Evolutionary conservation across 164 flowering plant species (phyloP), one percentile per base, ranked within the genome.

Genomic region (Macadamia integrifolia): DNA sequence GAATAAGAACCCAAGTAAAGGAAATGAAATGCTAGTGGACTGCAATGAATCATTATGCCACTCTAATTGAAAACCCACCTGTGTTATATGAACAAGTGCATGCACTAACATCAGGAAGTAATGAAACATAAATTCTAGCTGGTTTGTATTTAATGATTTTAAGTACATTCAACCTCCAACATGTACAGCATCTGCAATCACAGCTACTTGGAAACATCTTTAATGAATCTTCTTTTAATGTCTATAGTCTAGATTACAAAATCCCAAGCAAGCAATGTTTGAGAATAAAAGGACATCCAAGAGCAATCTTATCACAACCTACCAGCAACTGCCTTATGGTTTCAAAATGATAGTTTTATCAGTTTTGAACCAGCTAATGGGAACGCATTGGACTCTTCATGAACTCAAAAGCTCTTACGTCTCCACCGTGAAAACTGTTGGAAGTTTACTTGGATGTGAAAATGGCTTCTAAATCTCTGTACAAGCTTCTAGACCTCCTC

Each of bases 401-500:
- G 55, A 44, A 67, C 17, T 52, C 11, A 12, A 12, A 44, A 61
- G 42, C 58, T 31, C 49, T 15, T 57, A 44, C 29, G 5, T 2
- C 3, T 17, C 23, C 23, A 15, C 23, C 9, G 44, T 49, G 23
- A 46, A 56, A 35, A 66, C 32, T 29, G 44, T 49, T 28, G 9
- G 30, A 64, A 49, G 18, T 32, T 74, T 72, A 79, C 63, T 79
- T 80, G 57, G 90, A 81, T 61, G 93, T 87, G 80, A 91, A 93
- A 75, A 93, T 88, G 72, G 84, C 86, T 77, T 91, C 95, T 72
- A 93, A 77, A 72, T 91, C 98, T 74, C 77, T 85, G 69, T 90
- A 75, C 78, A 91, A 73, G 44, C 77, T 72, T 69, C 44, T 80
- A 42, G 90, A 73, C 58, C 73, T 87, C 58, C 74, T 87, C 0